Evolutionary conservation across 805 yeast genomes (phyloP).

Genomic region (Suhomyces xylopsoci): DNA sequence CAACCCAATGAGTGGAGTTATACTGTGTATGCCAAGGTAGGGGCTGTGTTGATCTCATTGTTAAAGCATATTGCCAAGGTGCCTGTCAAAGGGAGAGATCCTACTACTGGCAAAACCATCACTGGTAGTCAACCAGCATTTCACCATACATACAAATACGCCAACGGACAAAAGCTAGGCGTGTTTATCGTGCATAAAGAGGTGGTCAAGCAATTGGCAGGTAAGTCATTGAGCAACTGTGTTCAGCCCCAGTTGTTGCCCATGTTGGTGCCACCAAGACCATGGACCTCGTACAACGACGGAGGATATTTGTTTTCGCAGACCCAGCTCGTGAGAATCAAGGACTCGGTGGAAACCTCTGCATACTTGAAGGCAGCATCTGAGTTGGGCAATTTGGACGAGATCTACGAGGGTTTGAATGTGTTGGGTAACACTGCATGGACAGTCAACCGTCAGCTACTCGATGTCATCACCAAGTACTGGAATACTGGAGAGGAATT

Average conservation of each 20-base stretch:
- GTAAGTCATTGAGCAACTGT: slow-evolving; percentile 59
- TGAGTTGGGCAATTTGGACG: slow-evolving; percentile 58
- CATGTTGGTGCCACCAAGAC: slow-evolving; percentile 86
- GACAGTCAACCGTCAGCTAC: slow-evolving; percentile 78
- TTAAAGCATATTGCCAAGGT: slow-evolving; percentile 81
- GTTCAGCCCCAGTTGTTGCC: slow-evolving; percentile 87
- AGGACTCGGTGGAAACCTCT: slow-evolving; percentile 81
- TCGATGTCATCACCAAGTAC: slow-evolving; percentile 64
- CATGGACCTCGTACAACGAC: slow-evolving; percentile 76
- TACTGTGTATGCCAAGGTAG: slow-evolving; percentile 55
- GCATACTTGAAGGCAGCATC: slow-evolving; percentile 89
- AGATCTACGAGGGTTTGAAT: slow-evolving; percentile 76
- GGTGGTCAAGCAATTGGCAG: slow-evolving; percentile 62
- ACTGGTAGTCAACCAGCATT: slow-evolving; percentile 84
- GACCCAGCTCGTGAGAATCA: slow-evolving; percentile 66
- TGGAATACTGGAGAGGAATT: slow-evolving; percentile 86
- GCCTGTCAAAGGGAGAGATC: slow-evolving; percentile 76
- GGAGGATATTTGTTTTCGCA: slow-evolving; percentile 82
- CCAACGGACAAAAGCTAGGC: slow-evolving; percentile 76
- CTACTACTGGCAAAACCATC: slow-evolving; percentile 65
- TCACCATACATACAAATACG: slow-evolving; percentile 81
- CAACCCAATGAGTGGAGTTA: slow-evolving; percentile 21
- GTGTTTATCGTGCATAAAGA: slow-evolving; percentile 72
- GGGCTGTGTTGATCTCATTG: slow-evolving; percentile 73
- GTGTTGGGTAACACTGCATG: slow-evolving; percentile 86